Evolutionary conservation across 306 rosid genomes (phyloP).

Genomic region (Begonia masoniana): DNA sequence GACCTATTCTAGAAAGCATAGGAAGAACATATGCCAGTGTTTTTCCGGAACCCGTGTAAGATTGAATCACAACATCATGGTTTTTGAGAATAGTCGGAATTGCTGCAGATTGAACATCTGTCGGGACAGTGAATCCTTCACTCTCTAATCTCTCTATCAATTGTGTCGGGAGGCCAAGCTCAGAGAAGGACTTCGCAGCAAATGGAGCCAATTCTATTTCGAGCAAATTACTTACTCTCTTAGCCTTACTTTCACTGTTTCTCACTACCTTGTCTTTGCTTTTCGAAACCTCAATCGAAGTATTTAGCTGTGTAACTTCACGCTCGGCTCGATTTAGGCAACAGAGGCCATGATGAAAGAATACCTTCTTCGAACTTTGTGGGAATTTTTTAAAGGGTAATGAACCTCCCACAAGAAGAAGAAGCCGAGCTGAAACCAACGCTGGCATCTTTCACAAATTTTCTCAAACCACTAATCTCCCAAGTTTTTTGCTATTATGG

Average conservation of each 20-base stretch:
- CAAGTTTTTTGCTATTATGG: too few species aligned
- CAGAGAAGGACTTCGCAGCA: constrained; percentile 62
- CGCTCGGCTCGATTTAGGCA: constrained; percentile 23
- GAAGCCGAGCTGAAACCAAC: constrained; percentile 38
- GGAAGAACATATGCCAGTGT: constrained; percentile 87
- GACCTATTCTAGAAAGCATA: constrained; percentile 57
- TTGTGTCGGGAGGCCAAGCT: constrained; percentile 57
- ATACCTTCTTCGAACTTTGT: constrained; percentile 29
- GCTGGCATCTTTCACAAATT: constrained; percentile 43
- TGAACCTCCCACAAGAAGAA: constrained; percentile 52
- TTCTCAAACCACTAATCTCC: neutral
- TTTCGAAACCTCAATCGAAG: constrained; percentile 27
- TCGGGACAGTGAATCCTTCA: constrained; percentile 66
- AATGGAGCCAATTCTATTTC: constrained; percentile 49
- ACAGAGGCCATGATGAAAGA: constrained; percentile 31
- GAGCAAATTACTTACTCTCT: constrained; percentile 14
- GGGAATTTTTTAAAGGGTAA: constrained; percentile 38
- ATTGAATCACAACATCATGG: constrained; percentile 79
- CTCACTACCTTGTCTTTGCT: constrained; percentile 28
- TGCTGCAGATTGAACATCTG: constrained; percentile 77
- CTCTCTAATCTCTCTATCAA: constrained; percentile 60
- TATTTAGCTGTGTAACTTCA: constrained; percentile 21
- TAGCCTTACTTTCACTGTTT: constrained; percentile 21
- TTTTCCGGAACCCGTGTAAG: constrained; percentile 93
- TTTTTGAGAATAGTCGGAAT: constrained; percentile 63